These are phyloP conservation scores for Barnettozyma sucrosica DNA, from an alignment of 805 yeast genomes.

Conservation along the genomic window DNA sequence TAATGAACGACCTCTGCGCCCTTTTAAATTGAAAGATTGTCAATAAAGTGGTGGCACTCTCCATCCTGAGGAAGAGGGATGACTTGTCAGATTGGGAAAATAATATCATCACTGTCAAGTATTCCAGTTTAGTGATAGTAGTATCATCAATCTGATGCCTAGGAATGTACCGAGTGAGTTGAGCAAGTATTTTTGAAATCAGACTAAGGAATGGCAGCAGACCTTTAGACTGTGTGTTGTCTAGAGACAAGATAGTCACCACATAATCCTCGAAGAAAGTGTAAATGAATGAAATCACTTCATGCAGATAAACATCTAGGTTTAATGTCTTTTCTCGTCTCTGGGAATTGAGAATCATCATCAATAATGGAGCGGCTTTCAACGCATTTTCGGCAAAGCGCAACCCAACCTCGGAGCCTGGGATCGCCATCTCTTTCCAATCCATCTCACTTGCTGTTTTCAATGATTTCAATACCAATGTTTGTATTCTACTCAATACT, in stretches of 20 bases:
- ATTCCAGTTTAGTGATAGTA: conserved; percentile 54
- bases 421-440: conserved; percentile 8
- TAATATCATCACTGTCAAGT: conserved; percentile 37
- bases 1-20: conserved; percentile 53
- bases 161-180: conserved; percentile 18
- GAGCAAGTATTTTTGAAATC: conserved; percentile 12
- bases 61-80: conserved; percentile 18
- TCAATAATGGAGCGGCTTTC: conserved; percentile 26
- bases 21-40: conserved; percentile 26
- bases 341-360: conserved; percentile 37
- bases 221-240: background rate
- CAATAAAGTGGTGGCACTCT: conserved; percentile 16
- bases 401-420: conserved; percentile 3
- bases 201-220: conserved; percentile 4
- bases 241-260: conserved; percentile 12
- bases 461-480: conserved; percentile 27
- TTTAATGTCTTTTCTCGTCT: conserved; percentile 39
- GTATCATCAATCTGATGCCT: conserved; percentile 39
- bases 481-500: conserved; percentile 29
- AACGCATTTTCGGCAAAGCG: conserved; percentile 11
- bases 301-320: conserved; percentile 38
- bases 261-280: conserved; percentile 29
- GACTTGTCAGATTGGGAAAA: conserved; percentile 26
- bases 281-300: conserved; percentile 36
- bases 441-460: conserved; percentile 20